Percentiles rank a stretch among this genome's conserved stretches.
These are phyloP conservation scores for Raddia guianensis DNA, from an alignment of 176 grass and related monocot genomes.

Conservation along the genomic window DNA sequence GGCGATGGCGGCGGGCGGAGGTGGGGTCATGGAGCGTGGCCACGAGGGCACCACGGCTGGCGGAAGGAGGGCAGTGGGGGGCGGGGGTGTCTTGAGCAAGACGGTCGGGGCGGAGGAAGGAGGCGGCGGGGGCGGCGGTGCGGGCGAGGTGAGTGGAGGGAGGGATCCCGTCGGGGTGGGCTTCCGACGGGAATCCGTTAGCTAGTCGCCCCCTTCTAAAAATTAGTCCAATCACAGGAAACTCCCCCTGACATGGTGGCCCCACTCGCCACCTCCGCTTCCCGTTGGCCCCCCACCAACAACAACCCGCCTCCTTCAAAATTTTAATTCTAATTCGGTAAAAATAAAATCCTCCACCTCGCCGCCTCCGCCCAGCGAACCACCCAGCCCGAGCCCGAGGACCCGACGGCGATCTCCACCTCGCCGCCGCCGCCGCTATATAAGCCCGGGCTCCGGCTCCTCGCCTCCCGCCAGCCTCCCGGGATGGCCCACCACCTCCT, in stretches of 20 bases:
- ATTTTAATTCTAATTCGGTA: background rate
- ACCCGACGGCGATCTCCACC: background rate
- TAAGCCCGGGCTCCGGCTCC: background rate
- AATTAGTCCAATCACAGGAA: background rate
- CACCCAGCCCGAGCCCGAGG: background rate
- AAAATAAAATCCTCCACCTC: slow-evolving; percentile 38
- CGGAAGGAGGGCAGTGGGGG: too few species aligned
- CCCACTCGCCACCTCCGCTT: slow-evolving; percentile 4
- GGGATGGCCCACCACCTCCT: slow-evolving; percentile 47
- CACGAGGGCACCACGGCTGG: too few species aligned
- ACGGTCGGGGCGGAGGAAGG: too few species aligned
- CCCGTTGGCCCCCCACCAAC: background rate
- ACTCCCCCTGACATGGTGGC: slow-evolving; percentile 5
- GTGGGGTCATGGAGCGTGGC: too few species aligned
- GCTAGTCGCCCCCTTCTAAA: too few species aligned
- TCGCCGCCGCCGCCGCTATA: slow-evolving; percentile 37
- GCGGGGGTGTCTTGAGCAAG: too few species aligned
- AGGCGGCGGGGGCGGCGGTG: too few species aligned
- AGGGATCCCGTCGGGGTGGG: too few species aligned
- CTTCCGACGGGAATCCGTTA: too few species aligned
- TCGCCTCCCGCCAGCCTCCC: background rate
- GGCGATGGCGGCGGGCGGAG: too few species aligned
- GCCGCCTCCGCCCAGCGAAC: slow-evolving; percentile 33
- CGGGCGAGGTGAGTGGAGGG: too few species aligned
- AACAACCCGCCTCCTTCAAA: slow-evolving; percentile 44